Base-by-base conservation (phyloP, 192 early-diverging fungal genomes). In the Coemansia sp. region DNA sequence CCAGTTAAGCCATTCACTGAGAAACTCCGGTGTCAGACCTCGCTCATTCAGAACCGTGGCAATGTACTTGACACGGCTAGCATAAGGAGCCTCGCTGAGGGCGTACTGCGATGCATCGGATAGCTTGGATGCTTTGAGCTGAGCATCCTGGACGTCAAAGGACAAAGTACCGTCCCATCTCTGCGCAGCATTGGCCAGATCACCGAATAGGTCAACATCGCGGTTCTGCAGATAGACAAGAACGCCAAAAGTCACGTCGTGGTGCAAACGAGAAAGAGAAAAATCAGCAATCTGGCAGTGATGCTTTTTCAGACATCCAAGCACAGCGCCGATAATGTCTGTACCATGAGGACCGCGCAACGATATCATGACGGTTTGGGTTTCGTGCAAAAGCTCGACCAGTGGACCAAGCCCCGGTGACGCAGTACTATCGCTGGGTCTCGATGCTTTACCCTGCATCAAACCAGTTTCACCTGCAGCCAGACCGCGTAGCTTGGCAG, bases 191-290 rank as follows among this genome's bases (percentile, higher is more conserved):
- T 85, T 82, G 6, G 88, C 89, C 51, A 96, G 78, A 61, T 93
- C 91, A 55, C 87, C 84, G 74, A 95, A 95, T 39, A 96, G 73
- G 20, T 89, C 88, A 45, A 95, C 87, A 68, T 91, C 88, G 64
- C 91, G 87, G 37, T 89, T 85, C 45, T 85, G 87, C 64, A 96
- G 71, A 12, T 87, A 86, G 34, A 95, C 89, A 18, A 94, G 82
- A n/a, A 93, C 92, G 22, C 93, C 93, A 85, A 96, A 96, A 1
- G 94, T 95, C n/a, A 96, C 94, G 71, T 95, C 91, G 79, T 96
- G 94, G 82, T 96, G 91, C 35, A 96, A 77, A 56, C 94, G 90
- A 15, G 93, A 93, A 15, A 96, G 85, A 65, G 90, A 91, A 71
- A 96, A 95, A 73, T 96, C 94, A 20, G 90, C 88, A 34, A 96